These are phyloP conservation scores for Coniochaeta sp. DNA, from an alignment of 2,329 filamentous ascomycete genomes.

Conservation along the genomic window DNA sequence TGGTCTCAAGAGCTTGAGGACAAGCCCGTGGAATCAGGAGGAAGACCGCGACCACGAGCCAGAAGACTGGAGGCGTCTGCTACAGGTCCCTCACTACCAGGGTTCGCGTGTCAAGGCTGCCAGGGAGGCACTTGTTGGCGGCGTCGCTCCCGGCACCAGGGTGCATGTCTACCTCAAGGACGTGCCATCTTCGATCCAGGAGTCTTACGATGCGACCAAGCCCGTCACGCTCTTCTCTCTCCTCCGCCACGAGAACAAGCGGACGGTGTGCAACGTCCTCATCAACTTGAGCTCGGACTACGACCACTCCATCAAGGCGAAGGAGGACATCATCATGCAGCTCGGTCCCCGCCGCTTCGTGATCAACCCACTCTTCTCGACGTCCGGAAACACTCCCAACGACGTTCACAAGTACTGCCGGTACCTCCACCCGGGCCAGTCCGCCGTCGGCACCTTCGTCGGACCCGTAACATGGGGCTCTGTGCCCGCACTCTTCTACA, in stretches of 20 bases:
- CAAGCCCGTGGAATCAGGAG: slow-evolving; percentile 80
- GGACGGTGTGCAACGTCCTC: slow-evolving; percentile 81
- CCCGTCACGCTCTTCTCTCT: slow-evolving; percentile 79
- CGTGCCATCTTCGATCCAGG: slow-evolving; percentile 34
- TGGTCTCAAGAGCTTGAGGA: slow-evolving; percentile 84
- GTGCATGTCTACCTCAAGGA: slow-evolving; percentile 69
- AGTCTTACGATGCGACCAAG: slow-evolving; percentile 41
- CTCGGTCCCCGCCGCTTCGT: slow-evolving; percentile 81
- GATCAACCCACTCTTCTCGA: slow-evolving; percentile 86
- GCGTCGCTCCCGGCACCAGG: slow-evolving; percentile 74
- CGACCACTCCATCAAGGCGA: slow-evolving; percentile 72
- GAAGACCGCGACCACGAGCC: slow-evolving; percentile 85
- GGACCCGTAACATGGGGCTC: slow-evolving; percentile 90
- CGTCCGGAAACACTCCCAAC: slow-evolving; percentile 84
- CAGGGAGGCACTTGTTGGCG: slow-evolving; percentile 81
- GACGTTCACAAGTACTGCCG: slow-evolving; percentile 96
- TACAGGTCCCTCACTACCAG: slow-evolving; percentile 86
- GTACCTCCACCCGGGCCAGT: slow-evolving; percentile 84
- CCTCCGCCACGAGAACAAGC: slow-evolving; percentile 91
- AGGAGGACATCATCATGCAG: slow-evolving; percentile 87
- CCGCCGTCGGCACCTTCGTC: slow-evolving; percentile 81
- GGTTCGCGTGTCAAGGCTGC: slow-evolving; percentile 69
- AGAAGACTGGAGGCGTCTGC: slow-evolving; percentile 78
- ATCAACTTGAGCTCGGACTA: slow-evolving; percentile 78
- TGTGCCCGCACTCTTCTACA: slow-evolving; percentile 86